A percentile compares a stretch with the other conserved stretches of the same genome.
phyloP scores from a whole-genome alignment of 1,284 basidiomycete species.

The Bjerkandera adusta region DNA sequence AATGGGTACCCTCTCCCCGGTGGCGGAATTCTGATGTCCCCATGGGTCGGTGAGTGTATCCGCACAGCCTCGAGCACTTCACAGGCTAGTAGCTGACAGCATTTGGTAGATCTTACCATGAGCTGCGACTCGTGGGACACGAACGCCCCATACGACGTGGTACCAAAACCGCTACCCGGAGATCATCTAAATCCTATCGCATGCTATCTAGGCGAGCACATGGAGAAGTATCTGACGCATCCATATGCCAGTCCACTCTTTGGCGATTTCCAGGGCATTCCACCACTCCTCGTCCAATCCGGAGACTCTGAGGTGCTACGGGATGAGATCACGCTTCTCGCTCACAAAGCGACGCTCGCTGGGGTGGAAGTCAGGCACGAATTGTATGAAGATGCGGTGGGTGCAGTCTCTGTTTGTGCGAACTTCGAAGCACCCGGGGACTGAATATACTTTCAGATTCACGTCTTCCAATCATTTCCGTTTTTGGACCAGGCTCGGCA shows the following conservation, averaged over 20 bases:
- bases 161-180: constrained; percentile 70
- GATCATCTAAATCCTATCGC: constrained; percentile 93
- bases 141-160: constrained; percentile 81
- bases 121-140: constrained; percentile 98
- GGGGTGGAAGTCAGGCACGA: constrained; percentile 92
- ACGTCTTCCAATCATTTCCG: constrained; percentile 89
- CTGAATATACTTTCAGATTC: constrained; percentile 51
- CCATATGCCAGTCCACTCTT: constrained; percentile 98
- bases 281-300: constrained; percentile 90
- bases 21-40: constrained; percentile 84
- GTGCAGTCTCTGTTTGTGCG: constrained; percentile 32
- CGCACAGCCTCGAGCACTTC: no score
- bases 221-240: constrained; percentile 87
- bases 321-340: constrained; percentile 91
- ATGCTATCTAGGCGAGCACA: constrained; percentile 87
- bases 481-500: constrained; percentile 74
- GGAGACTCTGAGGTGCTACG: constrained; percentile 94
- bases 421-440: neutral
- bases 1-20: constrained; percentile 80
- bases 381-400: constrained; percentile 88
- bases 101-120: constrained; percentile 81
- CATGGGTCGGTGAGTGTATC: constrained; percentile 86
- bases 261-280: constrained; percentile 84
- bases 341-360: constrained; percentile 88
- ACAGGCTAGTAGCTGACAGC: no score